Evolutionary conservation across 805 yeast genomes (phyloP).

Genomic region (Monosporozyma solicola): DNA sequence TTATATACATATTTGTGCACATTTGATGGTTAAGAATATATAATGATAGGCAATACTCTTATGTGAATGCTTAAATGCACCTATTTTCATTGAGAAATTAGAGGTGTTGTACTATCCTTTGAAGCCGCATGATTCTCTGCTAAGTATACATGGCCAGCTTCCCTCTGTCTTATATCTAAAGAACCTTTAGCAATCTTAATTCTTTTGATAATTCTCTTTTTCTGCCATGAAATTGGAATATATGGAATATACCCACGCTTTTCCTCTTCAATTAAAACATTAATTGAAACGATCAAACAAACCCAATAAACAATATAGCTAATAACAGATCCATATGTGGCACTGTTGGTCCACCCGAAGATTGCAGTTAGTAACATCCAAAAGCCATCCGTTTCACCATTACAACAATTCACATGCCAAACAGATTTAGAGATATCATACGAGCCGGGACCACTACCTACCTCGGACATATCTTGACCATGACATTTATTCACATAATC

Average conservation of each 20-base stretch:
- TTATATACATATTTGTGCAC: not conserved
- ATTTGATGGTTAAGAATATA: not conserved
- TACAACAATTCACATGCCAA: constrained; percentile 95
- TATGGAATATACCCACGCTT: constrained; percentile 49
- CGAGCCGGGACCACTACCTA: constrained; percentile 90
- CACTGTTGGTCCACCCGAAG: constrained; percentile 91
- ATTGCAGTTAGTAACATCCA: constrained; percentile 89
- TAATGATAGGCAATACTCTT: not conserved
- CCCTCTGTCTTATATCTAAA: constrained; percentile 11
- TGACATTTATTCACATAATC: constrained; percentile 60
- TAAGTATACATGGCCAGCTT: not conserved
- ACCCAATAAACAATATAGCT: constrained; percentile 70
- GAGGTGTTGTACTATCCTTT: constrained; percentile 21
- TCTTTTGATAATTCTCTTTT: constrained; percentile 39
- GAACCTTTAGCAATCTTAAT: constrained; percentile 24
- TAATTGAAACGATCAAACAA: constrained; percentile 35
- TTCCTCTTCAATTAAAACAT: constrained; percentile 44
- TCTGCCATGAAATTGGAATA: constrained; percentile 55
- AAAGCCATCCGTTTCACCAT: constrained; percentile 82
- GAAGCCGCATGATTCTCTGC: constrained; percentile 11
- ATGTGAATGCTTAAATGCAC: not conserved
- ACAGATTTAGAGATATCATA: constrained; percentile 70
- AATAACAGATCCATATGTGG: constrained; percentile 78
- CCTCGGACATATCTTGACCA: constrained; percentile 80
- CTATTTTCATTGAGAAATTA: constrained; percentile 6